Percentiles rank a stretch among this genome's conserved stretches.
Evolutionary conservation across 2,329 filamentous ascomycete genomes (phyloP).

Genomic region (Nemania bipapillata): DNA sequence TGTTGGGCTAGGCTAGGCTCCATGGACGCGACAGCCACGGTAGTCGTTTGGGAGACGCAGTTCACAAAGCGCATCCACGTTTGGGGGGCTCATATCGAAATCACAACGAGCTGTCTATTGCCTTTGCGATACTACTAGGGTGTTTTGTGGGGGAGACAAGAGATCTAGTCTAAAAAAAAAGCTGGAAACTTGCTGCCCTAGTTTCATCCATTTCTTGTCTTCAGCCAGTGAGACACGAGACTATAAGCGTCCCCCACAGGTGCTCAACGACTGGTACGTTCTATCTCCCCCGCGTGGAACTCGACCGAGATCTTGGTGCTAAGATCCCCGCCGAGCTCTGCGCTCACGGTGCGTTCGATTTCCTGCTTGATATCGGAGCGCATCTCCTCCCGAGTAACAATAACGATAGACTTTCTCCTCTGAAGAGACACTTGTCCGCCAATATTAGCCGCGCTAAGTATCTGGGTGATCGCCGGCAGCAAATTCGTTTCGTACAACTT

Average conservation of each 20-base stretch:
- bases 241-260: background rate
- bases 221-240: background rate
- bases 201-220: background rate
- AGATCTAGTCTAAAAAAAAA: too few relatives aligned
- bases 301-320: conserved; percentile 16
- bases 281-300: conserved; percentile 10
- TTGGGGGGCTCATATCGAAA: background rate
- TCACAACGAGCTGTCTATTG: background rate
- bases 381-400: conserved; percentile 17
- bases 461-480: conserved; percentile 9
- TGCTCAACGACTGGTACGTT: background rate
- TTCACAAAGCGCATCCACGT: background rate
- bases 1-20: conserved; percentile 1
- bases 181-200: background rate
- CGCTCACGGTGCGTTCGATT: background rate
- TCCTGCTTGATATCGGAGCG: conserved; percentile 7
- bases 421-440: conserved; percentile 14
- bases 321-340: background rate
- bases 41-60: background rate
- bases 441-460: background rate
- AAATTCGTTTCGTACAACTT: conserved; percentile 11
- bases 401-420: background rate
- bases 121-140: background rate
- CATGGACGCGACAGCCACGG: background rate
- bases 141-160: background rate